Conservation (phyloP, 2,329 filamentous ascomycete genomes). For the Geosmithia putterillii region DNA sequence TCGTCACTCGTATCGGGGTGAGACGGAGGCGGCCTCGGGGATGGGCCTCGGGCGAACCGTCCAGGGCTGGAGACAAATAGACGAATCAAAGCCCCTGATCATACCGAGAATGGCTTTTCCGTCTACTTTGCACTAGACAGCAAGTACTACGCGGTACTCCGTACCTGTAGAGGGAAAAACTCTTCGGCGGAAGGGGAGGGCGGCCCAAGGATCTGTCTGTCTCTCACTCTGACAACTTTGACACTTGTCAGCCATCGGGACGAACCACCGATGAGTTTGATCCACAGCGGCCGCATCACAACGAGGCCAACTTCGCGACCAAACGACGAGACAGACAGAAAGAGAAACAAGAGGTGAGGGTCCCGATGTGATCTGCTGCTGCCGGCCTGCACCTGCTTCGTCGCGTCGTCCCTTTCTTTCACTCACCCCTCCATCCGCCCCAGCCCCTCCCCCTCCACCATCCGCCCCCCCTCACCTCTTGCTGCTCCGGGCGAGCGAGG, state of each 20-base stretch:
- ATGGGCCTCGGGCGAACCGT: background rate
- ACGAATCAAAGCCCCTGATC: conserved; percentile 16
- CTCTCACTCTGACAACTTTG: conserved; percentile 8
- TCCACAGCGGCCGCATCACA: conserved; percentile 26
- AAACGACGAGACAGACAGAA: background rate
- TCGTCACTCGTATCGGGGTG: background rate
- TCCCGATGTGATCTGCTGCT: too few relatives aligned
- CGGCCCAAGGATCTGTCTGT: background rate
- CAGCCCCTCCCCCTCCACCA: background rate
- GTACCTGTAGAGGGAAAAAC: background rate
- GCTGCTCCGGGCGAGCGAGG: too few relatives aligned
- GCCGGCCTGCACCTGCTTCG: too few relatives aligned
- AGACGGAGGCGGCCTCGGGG: background rate
- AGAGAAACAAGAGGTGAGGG: background rate
- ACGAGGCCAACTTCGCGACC: conserved; percentile 14
- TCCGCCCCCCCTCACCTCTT: background rate
- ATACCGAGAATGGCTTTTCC: conserved; percentile 21
- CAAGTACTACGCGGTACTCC: background rate
- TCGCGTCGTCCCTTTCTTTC: background rate
- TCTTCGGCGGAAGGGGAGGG: background rate
- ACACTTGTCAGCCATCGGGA: conserved; percentile 23
- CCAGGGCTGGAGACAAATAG: background rate
- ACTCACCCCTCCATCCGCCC: background rate
- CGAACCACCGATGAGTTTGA: conserved; percentile 17
- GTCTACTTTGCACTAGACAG: background rate